Conservation (phyloP, 257 asterid species). For the Marsdenia floribunda region DNA sequence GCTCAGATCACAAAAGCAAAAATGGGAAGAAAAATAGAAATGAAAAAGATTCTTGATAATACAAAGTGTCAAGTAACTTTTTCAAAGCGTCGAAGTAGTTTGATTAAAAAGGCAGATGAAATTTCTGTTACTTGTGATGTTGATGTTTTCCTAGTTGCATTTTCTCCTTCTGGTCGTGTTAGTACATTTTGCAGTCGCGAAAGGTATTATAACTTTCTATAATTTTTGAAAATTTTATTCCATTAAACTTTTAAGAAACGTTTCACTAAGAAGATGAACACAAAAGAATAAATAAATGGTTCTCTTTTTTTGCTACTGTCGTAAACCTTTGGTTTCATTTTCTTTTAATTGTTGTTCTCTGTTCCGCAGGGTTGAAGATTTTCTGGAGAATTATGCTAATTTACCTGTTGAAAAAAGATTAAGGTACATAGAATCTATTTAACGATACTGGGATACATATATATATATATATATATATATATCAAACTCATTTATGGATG, state of each 20-base stretch:
- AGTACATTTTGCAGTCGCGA: constrained; percentile 38
- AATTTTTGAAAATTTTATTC: not conserved
- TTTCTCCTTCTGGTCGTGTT: constrained; percentile 55
- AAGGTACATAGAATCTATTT: constrained; percentile 19
- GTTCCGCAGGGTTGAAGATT: constrained; percentile 43
- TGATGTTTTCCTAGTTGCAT: constrained; percentile 44
- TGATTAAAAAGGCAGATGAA: constrained; percentile 53
- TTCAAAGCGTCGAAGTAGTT: constrained; percentile 50
- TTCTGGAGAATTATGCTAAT: constrained; percentile 38
- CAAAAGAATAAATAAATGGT: no score
- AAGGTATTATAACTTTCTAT: constrained; percentile 18
- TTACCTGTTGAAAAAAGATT: constrained; percentile 42
- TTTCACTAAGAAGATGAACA: no score
- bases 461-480: no score
- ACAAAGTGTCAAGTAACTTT: constrained; percentile 63
- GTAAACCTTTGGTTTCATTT: no score
- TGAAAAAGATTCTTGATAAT: constrained; percentile 44
- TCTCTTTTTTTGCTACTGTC: no score
- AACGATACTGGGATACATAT: not conserved
- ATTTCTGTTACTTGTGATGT: constrained; percentile 39
- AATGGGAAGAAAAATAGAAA: constrained; percentile 58
- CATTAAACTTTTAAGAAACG: not conserved
- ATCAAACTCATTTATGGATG: not conserved
- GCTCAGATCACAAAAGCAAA: no score
- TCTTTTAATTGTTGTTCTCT: no score